Percentiles rank a stretch among this genome's conserved stretches.
phyloP scores from a whole-genome alignment of 805 yeast species.

The Zygosaccharomyces gambellarensis region DNA sequence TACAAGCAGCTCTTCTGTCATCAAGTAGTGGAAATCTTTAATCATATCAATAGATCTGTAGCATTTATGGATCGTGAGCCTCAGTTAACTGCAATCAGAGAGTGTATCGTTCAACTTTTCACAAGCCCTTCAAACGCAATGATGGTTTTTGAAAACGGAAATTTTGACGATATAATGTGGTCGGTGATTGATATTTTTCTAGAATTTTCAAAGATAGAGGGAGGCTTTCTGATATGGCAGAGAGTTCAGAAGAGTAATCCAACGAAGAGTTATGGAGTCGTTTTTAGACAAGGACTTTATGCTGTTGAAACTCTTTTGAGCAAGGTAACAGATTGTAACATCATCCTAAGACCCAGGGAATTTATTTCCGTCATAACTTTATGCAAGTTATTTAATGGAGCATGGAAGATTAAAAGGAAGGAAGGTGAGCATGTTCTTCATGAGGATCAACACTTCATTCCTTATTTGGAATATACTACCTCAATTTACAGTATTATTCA shows the following conservation, averaged over 20 bases:
- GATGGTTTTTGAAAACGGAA: constrained; percentile 37
- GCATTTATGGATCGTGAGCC: constrained; percentile 82
- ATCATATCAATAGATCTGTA: constrained; percentile 43
- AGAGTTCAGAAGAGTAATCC: constrained; percentile 33
- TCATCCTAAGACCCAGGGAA: constrained; percentile 36
- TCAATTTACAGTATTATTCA: constrained; percentile 42
- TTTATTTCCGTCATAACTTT: constrained; percentile 42
- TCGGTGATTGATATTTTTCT: constrained; percentile 44
- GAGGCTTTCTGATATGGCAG: constrained; percentile 35
- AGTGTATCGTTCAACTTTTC: constrained; percentile 77
- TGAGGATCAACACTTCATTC: constrained; percentile 47
- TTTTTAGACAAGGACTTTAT: constrained; percentile 35
- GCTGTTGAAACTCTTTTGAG: constrained; percentile 35
- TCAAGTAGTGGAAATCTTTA: constrained; percentile 53
- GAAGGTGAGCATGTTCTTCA: constrained; percentile 64
- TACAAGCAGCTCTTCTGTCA: constrained; percentile 46
- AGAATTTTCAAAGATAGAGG: constrained; percentile 37
- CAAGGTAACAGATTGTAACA: constrained; percentile 31
- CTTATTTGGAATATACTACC: constrained; percentile 47
- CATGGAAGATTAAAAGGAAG: constrained; percentile 51
- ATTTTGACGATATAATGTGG: constrained; percentile 43
- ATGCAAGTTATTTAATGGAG: constrained; percentile 54
- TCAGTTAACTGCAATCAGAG: constrained; percentile 67
- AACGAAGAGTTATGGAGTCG: constrained; percentile 33
- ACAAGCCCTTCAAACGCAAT: constrained; percentile 82